Base-by-base conservation (phyloP, 495 filamentous ascomycete species). In the Zalerion maritima region DNA sequence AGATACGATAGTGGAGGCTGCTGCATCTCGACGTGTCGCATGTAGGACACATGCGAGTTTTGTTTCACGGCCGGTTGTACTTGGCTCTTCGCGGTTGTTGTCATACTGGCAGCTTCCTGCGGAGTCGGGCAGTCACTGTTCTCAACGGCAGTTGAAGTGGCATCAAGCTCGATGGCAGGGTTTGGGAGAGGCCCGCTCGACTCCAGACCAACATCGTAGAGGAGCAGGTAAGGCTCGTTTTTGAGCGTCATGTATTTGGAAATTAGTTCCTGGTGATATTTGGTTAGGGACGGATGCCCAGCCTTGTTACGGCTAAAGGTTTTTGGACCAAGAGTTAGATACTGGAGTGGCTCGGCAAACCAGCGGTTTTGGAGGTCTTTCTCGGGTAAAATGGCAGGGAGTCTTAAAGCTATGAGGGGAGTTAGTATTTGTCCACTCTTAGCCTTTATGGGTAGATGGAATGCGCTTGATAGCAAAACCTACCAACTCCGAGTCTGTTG, bases 331-430 rank as follows among this genome's bases (percentile, higher is more conserved):
- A 94, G 61, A 1, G 72, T 70, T 1, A 99, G 59, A 30, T 91
- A 64, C 31, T 84, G 80, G 2, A 96, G 60, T 13, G 89, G 86
- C 40, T 99, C 89, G 1, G 81, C 77, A 54, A 83, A 86, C 89
- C 89, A 99, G n/a, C 89, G 68, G 9, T 73, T 75, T 41, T 89
- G 82, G 5, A 94, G 61, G 14, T 65, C 56, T 21, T 69, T 58
- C 14, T 75, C 58, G 5, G 91, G 91, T 12, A 94, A 62, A 19
- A 77, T 66, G n/a, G 71, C 71, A 15, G 86, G 84, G 29, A 96
- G 60, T 31, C 64, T 62, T 8, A 97, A 60, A n/a, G 78, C 84
- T 91, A 38, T 27, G 5, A 6, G 15, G 1, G 7, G 4, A 11
- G 9, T 27, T 14, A 39, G 8, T 10, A 3, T 12, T 10, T 14